Evolutionary conservation across 2,329 filamentous ascomycete species (phyloP).

Genomic region (Dothidotthia symphoricarpi): DNA sequence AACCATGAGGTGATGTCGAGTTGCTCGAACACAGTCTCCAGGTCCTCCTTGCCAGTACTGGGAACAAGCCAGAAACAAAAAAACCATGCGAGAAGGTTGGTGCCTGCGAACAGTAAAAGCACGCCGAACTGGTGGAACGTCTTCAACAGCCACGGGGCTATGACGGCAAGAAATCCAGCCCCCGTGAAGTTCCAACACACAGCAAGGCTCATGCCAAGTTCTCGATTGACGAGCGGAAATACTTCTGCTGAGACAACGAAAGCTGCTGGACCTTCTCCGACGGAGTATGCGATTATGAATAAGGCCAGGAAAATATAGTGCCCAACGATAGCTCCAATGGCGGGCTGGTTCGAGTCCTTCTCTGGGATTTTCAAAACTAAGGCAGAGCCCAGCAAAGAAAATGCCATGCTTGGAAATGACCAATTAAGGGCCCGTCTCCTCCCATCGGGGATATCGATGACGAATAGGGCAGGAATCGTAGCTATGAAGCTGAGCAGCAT

Average conservation of each 20-base stretch:
- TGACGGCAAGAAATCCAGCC: constrained; percentile 1
- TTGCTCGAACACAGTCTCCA: background rate
- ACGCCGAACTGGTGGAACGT: background rate
- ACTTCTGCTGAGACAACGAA: constrained; percentile 68
- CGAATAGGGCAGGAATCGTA: background rate
- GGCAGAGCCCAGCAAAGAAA: background rate
- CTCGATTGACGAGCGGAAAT: constrained; percentile 65
- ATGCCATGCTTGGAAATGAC: constrained; percentile 3
- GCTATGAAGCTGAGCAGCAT: background rate
- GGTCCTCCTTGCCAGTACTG: constrained; percentile 1
- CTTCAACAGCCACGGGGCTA: background rate
- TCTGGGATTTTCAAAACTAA: background rate
- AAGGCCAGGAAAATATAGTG: constrained; percentile 4
- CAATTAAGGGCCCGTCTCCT: background rate
- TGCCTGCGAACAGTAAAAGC: background rate
- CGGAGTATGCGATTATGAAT: constrained; percentile 11
- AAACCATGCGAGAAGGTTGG: constrained; percentile 2
- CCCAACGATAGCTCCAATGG: no score
- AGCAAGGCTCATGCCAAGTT: constrained; percentile 65
- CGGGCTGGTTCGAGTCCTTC: background rate
- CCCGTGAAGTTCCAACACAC: constrained; percentile 33
- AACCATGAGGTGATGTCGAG: background rate
- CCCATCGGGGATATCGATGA: background rate
- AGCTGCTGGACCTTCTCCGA: constrained; percentile 26
- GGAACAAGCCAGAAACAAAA: constrained; percentile 4